phyloP scores from a whole-genome alignment of 768 basidiomycete species.

The Tricholoma flavovirens region DNA sequence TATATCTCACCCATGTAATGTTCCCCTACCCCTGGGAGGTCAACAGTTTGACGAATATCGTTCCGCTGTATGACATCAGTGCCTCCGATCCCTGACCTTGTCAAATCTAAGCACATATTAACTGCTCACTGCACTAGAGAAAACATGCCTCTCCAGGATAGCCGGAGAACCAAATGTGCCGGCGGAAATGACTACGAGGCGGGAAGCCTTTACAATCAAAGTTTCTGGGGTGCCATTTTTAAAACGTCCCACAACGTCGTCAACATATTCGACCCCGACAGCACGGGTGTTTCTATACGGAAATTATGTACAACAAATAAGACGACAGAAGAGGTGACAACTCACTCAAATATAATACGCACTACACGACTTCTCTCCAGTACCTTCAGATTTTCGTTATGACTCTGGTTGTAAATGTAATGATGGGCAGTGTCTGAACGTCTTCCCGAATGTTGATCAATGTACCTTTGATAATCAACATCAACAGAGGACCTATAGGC shows the following conservation, averaged over 20 bases:
- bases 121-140: too few relatives aligned
- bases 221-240: constrained; percentile 11
- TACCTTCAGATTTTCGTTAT: constrained; percentile 38
- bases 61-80: constrained; percentile 38
- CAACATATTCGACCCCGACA: constrained; percentile 48
- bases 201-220: constrained; percentile 30
- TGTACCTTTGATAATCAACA: constrained; percentile 44
- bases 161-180: constrained; percentile 53
- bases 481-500: not conserved
- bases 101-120: constrained; percentile 13
- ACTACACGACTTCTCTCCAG: constrained; percentile 37
- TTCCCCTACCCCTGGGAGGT: constrained; percentile 75
- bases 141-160: constrained; percentile 54
- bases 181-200: constrained; percentile 45
- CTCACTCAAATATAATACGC: constrained; percentile 39
- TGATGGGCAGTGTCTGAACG: constrained; percentile 53
- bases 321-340: not conserved
- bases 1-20: constrained; percentile 46
- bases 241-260: constrained; percentile 24
- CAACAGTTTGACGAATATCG: constrained; percentile 45
- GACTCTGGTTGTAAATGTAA: constrained; percentile 44
- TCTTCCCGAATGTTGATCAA: constrained; percentile 44
- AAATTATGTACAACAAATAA: not conserved
- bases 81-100: constrained; percentile 62
- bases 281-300: constrained; percentile 32